Evolutionary conservation across 805 yeast genomes (phyloP).

Genomic region (Spencermartinsiella europaea): DNA sequence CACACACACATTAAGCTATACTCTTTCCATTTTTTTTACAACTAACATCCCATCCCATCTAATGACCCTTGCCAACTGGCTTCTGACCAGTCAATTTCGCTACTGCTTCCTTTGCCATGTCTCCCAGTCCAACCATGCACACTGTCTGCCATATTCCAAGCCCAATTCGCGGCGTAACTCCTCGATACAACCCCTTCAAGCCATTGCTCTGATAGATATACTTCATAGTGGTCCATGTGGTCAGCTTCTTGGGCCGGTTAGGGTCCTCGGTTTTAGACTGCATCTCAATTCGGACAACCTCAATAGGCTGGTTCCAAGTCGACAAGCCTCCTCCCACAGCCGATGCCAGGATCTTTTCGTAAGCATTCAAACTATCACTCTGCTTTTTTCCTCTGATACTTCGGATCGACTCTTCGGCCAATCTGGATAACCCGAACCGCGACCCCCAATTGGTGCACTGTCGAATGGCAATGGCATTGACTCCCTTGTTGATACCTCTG

Average conservation of each 20-base stretch:
- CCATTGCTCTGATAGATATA: constrained; percentile 84
- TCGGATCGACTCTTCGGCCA: constrained; percentile 83
- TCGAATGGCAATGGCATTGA: constrained; percentile 97
- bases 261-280: constrained; percentile 93
- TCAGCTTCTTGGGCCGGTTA: constrained; percentile 87
- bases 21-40: constrained; percentile 1
- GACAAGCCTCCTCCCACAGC: constrained; percentile 95
- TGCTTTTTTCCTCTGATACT: constrained; percentile 51
- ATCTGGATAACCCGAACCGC: constrained; percentile 85
- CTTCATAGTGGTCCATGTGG: constrained; percentile 68
- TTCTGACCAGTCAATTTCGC: constrained; percentile 56
- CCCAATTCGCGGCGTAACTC: constrained; percentile 95
- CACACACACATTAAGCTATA: no score
- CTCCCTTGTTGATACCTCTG: constrained; percentile 94
- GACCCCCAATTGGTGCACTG: constrained; percentile 99
- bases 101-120: constrained; percentile 73
- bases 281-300: constrained; percentile 97
- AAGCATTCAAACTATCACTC: constrained; percentile 59
- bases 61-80: constrained; percentile 41
- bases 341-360: constrained; percentile 79
- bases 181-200: constrained; percentile 84
- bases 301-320: constrained; percentile 99
- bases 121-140: constrained; percentile 98
- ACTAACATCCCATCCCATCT: background rate
- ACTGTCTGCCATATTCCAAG: constrained; percentile 98